phyloP scores from a whole-genome alignment of 331 rosid species.

The Telfairia occidentalis region DNA sequence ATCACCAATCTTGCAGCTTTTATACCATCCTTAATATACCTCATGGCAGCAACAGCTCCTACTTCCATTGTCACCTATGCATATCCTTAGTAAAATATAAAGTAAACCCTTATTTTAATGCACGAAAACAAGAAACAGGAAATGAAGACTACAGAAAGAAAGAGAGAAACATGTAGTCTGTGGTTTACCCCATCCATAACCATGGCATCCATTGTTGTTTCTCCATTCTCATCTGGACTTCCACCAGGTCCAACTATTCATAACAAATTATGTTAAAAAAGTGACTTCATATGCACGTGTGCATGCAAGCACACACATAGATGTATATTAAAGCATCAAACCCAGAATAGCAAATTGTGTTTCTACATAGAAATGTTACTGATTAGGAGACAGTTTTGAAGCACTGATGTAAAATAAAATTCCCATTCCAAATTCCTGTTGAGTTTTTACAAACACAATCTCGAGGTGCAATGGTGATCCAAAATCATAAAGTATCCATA shows the following conservation, averaged over 20 bases:
- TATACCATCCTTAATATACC: slow-evolving; percentile 79
- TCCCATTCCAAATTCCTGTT: background rate
- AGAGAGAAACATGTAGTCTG: slow-evolving; percentile 4
- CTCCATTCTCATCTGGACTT: slow-evolving; percentile 96
- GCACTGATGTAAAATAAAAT: background rate
- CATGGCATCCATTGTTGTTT: slow-evolving; percentile 78
- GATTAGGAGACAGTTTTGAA: background rate
- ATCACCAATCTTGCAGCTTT: slow-evolving; percentile 81
- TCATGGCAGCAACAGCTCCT: slow-evolving; percentile 94
- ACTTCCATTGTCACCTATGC: slow-evolving; percentile 89
- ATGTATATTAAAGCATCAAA: background rate
- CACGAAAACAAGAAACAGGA: slow-evolving; percentile 5
- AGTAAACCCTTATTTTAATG: slow-evolving; percentile 25
- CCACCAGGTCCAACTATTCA: slow-evolving; percentile 93
- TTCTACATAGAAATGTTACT: background rate
- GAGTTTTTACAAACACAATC: background rate
- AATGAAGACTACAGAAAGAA: slow-evolving; percentile 3
- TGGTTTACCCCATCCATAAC: slow-evolving; percentile 82
- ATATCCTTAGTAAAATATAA: slow-evolving; percentile 43
- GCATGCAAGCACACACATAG: background rate
- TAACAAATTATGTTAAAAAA: background rate
- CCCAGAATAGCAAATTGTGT: background rate
- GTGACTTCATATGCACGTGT: background rate
- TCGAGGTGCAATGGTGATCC: background rate
- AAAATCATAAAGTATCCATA: background rate